Evolutionary conservation across 257 asterid genomes (phyloP), one percentile per base, ranked within the genome.

Genomic region (Misopates orontium): DNA sequence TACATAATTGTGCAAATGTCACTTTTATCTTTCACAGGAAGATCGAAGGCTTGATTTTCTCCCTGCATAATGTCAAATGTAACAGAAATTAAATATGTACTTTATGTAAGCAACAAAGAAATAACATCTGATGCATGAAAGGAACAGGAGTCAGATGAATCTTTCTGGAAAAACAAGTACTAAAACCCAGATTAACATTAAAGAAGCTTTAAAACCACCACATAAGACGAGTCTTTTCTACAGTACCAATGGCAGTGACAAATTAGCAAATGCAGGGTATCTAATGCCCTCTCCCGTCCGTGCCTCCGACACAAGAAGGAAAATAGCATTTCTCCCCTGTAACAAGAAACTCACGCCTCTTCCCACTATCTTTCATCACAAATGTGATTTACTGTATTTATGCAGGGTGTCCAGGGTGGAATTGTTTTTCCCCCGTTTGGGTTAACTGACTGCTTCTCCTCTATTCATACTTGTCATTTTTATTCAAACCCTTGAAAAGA

Each of bases 1-100:
- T 93, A 93, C 99, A 93, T 93, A 48, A 93, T 93, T 57, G 99
- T 90, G 73, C 97, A 93, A 62, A 90, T 90, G 75, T 90, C 97
- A 47, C 84, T 77, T 65, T 83, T 87, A 79, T 72, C 74, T 78
- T 90, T 93, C 81, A 71, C 81, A 1, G 99, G 99, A 77, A 90
- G 95, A 67, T 94, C 91, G 70, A 69, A 86, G 70, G 78, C 80
- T 70, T 82, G 77, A 67, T 71, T 76, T 47, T 79, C 78, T 64
- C 97, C 99, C 99, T 93, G 89, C 84, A 78, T 68, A 73, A 57
- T 61, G 56, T 51, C 53, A 67, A 73, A 76, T 17, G 74, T 51
- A 31, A 24, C 53, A 64, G 40, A 56, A 16, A 50, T 19, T 6
- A 50, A 60, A 19, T 66, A 76, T 57, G 54, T 52, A 57, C n/a